A percentile compares a stretch with the other conserved stretches of the same genome.
Evolutionary conservation across 768 basidiomycete species (phyloP).

Genomic region (Calvatia gigantea): DNA sequence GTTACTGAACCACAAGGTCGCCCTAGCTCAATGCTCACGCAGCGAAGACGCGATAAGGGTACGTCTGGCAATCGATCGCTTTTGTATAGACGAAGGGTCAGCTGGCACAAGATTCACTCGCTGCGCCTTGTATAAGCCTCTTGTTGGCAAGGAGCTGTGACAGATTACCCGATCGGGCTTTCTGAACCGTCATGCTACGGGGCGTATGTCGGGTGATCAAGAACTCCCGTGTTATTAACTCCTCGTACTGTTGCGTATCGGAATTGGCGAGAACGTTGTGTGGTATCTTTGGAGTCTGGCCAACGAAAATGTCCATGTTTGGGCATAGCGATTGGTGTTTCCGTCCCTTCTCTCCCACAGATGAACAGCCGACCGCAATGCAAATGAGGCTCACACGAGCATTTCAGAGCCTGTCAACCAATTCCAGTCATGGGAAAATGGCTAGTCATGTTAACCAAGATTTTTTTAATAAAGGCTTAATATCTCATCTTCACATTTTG

Average conservation of each 20-base stretch:
- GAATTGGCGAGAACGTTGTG: neutral
- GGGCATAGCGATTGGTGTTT: too few relatives aligned
- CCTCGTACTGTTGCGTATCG: neutral
- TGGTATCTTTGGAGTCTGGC: neutral
- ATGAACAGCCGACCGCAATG: too few relatives aligned
- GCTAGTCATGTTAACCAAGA: too few relatives aligned
- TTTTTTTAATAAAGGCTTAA: too few relatives aligned
- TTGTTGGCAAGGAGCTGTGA: neutral
- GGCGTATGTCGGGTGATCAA: neutral
- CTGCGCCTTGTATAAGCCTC: neutral
- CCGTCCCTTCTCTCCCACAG: too few relatives aligned
- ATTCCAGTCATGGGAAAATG: too few relatives aligned
- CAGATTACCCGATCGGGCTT: neutral
- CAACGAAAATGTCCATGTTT: too few relatives aligned
- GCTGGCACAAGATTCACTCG: too few relatives aligned
- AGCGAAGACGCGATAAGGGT: neutral
- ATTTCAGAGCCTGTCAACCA: too few relatives aligned
- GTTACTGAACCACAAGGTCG: neutral
- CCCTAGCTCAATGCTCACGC: neutral
- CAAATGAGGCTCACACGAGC: too few relatives aligned
- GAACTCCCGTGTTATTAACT: neutral
- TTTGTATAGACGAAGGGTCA: too few relatives aligned
- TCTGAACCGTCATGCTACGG: neutral
- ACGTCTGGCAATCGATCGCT: neutral
- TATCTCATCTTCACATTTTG: too few relatives aligned